Conservation (phyloP, 2,329 filamentous ascomycete species). For the Knufia fluminis region DNA sequence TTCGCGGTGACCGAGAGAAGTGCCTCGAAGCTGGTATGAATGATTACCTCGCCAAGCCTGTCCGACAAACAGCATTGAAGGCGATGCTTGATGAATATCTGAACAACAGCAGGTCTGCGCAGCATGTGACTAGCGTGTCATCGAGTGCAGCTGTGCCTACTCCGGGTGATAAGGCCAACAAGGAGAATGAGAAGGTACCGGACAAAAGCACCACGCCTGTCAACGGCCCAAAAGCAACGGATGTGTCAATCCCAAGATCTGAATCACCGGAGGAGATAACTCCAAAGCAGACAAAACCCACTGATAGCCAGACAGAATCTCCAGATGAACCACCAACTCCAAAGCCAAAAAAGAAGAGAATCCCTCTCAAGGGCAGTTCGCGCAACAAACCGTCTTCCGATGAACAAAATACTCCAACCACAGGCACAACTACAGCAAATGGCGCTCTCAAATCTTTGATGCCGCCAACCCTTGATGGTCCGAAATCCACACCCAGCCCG, state of each 20-base stretch:
- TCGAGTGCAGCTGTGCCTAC: constrained; percentile 1
- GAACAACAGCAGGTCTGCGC: constrained; percentile 18
- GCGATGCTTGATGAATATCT: constrained; percentile 68
- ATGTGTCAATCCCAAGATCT: not conserved
- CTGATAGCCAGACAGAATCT: not conserved
- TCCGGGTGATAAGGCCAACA: constrained; percentile 14
- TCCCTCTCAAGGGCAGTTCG: constrained; percentile 7
- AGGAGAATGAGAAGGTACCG: constrained; percentile 3
- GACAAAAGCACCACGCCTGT: not conserved
- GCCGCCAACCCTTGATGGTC: not conserved
- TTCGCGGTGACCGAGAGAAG: constrained; percentile 88
- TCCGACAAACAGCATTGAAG: constrained; percentile 78
- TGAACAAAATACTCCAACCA: constrained; percentile 7
- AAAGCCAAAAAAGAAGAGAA: constrained; percentile 14
- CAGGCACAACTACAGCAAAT: constrained; percentile 6
- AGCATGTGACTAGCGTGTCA: constrained; percentile 8
- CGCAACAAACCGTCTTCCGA: not conserved
- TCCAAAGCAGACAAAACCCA: not conserved
- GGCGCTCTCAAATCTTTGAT: not conserved
- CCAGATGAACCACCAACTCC: not conserved
- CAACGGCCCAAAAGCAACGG: constrained; percentile 4
- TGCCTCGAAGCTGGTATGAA: constrained; percentile 96
- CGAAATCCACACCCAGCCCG: constrained; percentile 7
- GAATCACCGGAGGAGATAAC: not conserved
- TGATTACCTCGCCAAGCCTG: constrained; percentile 90